Evolutionary conservation across 2,329 filamentous ascomycete genomes (phyloP).

Genomic region (Neonectria faginata): DNA sequence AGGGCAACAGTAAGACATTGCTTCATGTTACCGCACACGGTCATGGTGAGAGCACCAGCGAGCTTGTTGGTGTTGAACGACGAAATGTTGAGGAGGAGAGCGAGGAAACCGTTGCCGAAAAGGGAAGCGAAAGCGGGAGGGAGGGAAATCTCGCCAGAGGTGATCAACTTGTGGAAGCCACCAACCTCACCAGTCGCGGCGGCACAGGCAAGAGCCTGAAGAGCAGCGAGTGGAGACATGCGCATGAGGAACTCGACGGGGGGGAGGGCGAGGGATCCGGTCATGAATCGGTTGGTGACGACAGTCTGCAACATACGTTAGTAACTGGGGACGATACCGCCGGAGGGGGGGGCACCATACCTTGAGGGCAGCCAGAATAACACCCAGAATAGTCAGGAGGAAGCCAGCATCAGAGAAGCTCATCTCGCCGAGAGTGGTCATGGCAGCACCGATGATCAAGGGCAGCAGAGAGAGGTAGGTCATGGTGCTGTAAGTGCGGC

Average conservation of each 20-base stretch:
- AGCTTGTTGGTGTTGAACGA: constrained; percentile 70
- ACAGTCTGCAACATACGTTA: constrained; percentile 59
- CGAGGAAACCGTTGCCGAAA: constrained; percentile 64
- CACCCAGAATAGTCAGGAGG: constrained; percentile 65
- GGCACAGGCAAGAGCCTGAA: constrained; percentile 66
- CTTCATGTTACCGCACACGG: constrained; percentile 69
- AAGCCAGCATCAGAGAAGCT: constrained; percentile 70
- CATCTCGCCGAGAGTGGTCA: constrained; percentile 73
- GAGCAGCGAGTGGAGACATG: constrained; percentile 70
- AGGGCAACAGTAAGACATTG: constrained; percentile 67
- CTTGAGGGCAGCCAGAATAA: constrained; percentile 67
- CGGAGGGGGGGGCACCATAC: constrained; percentile 43
- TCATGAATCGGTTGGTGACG: constrained; percentile 74
- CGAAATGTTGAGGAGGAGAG: constrained; percentile 67
- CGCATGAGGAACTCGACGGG: constrained; percentile 71
- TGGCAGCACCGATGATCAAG: constrained; percentile 68
- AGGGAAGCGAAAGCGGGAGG: constrained; percentile 56
- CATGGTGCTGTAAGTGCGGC: constrained; percentile 64
- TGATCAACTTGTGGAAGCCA: constrained; percentile 53
- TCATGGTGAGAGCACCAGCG: constrained; percentile 69
- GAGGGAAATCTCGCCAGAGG: constrained; percentile 51
- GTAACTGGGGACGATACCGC: background rate
- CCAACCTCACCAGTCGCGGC: constrained; percentile 64
- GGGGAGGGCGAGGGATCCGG: constrained; percentile 67
- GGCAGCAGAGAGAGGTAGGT: constrained; percentile 72